Evolutionary conservation across 495 filamentous ascomycete genomes (phyloP).

Genomic region (Trichoderma reesei): DNA sequence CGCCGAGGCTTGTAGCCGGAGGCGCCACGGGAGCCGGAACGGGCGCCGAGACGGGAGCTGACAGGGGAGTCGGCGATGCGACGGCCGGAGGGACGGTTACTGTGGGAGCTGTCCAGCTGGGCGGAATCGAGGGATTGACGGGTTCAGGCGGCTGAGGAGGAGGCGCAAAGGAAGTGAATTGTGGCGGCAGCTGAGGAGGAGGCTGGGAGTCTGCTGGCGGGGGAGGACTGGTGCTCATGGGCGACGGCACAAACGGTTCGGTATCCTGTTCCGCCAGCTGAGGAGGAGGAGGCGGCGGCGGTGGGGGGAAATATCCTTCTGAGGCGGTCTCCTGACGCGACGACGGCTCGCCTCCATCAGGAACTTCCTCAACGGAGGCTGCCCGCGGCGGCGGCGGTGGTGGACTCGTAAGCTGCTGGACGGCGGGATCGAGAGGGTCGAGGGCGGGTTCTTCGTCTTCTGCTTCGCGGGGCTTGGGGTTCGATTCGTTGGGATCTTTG

Average conservation of each 20-base stretch:
- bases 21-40: no score
- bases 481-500: constrained; percentile 84
- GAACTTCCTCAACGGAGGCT: constrained; percentile 45
- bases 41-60: constrained; percentile 11
- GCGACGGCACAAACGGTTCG: neutral
- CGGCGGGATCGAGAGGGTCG: constrained; percentile 53
- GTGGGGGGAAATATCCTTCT: constrained; percentile 5
- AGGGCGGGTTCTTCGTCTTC: constrained; percentile 37
- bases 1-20: constrained; percentile 13
- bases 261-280: neutral
- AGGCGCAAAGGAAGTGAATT: constrained; percentile 12
- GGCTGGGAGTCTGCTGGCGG: constrained; percentile 1
- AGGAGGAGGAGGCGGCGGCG: no score
- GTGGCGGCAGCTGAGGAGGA: constrained; percentile 14
- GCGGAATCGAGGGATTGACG: constrained; percentile 11
- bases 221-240: constrained; percentile 4
- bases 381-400: constrained; percentile 37
- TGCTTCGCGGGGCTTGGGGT: constrained; percentile 46
- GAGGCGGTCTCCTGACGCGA: constrained; percentile 2
- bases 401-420: constrained; percentile 39
- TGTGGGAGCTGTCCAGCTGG: constrained; percentile 11
- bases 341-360: constrained; percentile 38
- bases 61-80: constrained; percentile 5
- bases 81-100: constrained; percentile 19
- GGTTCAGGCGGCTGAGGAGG: constrained; percentile 22